Percentiles rank a stretch among this genome's conserved stretches.
phyloP scores from a whole-genome alignment of 176 grass and related monocot genomes.

The Microstegium vimineum region DNA sequence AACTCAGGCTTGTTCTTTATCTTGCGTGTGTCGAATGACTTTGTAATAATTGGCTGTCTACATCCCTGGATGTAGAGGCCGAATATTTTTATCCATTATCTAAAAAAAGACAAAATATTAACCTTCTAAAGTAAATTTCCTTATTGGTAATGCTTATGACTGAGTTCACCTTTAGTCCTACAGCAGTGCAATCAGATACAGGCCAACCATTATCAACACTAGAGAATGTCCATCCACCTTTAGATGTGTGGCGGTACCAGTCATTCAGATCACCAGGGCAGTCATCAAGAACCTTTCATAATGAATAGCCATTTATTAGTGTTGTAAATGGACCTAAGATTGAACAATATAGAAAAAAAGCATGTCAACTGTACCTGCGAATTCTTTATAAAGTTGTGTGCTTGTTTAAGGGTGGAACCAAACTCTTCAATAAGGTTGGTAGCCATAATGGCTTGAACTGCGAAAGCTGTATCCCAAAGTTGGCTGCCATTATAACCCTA shows the following conservation, averaged over 20 bases:
- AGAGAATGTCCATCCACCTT: constrained; percentile 98
- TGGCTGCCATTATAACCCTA: constrained; percentile 95
- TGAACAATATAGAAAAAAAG: constrained; percentile 9
- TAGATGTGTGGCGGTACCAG: constrained; percentile 97
- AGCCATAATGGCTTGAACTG: constrained; percentile 77
- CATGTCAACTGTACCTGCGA: constrained; percentile 44
- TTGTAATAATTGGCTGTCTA: too few relatives aligned
- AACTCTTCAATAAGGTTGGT: constrained; percentile 66
- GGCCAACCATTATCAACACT: constrained; percentile 91
- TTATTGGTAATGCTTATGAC: not conserved
- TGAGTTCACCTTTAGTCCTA: constrained; percentile 75
- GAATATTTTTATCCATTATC: too few relatives aligned
- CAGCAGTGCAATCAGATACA: constrained; percentile 94
- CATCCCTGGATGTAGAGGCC: too few relatives aligned
- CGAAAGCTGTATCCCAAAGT: constrained; percentile 83
- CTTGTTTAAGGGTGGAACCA: constrained; percentile 52
- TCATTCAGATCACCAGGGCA: constrained; percentile 73
- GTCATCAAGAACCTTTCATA: constrained; percentile 68
- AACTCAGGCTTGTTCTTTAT: too few relatives aligned
- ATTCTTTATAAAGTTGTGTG: constrained; percentile 73
- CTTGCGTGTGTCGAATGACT: too few relatives aligned
- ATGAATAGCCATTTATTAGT: constrained; percentile 4
- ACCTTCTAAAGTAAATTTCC: not conserved
- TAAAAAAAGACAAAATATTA: not conserved
- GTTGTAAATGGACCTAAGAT: not conserved